phyloP scores from a whole-genome alignment of 495 filamentous ascomycete genomes.

The Pyronema omphalodes region DNA sequence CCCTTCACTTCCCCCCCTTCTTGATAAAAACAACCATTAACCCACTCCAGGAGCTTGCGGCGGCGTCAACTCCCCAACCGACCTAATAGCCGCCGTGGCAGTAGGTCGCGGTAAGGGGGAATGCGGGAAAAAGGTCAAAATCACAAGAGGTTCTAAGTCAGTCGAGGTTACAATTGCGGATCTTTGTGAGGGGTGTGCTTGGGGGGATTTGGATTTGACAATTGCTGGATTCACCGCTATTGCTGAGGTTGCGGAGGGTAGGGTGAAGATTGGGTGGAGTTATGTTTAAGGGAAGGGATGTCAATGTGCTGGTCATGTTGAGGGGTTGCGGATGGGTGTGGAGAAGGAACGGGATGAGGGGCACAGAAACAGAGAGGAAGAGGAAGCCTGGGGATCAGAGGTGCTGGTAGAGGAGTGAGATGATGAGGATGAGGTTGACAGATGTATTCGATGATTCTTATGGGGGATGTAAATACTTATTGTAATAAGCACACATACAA shows the following conservation, averaged over 20 bases:
- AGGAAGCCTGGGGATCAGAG: too few relatives aligned
- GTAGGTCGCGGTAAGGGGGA: conserved; percentile 3
- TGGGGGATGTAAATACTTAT: too few relatives aligned
- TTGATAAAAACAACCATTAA: not conserved
- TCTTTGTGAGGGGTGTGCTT: not conserved
- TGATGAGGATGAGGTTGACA: not conserved
- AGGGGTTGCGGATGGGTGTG: not conserved
- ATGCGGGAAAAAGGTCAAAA: not conserved
- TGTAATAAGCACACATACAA: too few relatives aligned
- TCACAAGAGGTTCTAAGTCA: not conserved
- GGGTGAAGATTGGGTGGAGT: not conserved
- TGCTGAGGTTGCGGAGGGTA: not conserved
- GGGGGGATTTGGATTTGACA: not conserved
- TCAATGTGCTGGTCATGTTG: not conserved
- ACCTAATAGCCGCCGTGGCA: not conserved
- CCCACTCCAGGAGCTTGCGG: not conserved
- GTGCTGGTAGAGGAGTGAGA: too few relatives aligned
- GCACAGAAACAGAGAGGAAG: too few relatives aligned
- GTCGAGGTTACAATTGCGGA: not conserved
- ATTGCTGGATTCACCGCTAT: not conserved
- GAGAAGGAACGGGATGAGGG: too few relatives aligned
- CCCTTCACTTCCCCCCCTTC: not conserved
- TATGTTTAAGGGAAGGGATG: conserved; percentile 1
- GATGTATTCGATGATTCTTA: not conserved
- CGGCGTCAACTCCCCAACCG: not conserved